phyloP scores from a whole-genome alignment of 1,139 yeast species.

The Eremothecium coryli region DNA sequence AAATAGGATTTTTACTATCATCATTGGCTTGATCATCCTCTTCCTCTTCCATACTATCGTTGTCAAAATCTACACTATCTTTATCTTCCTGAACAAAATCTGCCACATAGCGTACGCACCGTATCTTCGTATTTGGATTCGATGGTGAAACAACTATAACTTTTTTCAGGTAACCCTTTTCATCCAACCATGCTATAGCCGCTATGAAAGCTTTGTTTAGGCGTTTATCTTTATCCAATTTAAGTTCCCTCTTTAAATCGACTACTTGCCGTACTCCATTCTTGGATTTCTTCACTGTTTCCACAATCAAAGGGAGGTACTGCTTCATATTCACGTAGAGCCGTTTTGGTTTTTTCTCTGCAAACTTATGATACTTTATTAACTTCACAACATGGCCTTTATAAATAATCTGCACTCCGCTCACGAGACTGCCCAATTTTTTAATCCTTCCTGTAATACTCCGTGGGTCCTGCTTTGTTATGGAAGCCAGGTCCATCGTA shows the following conservation, averaged over 20 bases:
- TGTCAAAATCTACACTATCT: conserved; percentile 23
- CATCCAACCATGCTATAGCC: conserved; percentile 43
- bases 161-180: conserved; percentile 46
- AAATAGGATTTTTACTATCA: conserved; percentile 22
- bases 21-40: conserved; percentile 31
- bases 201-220: conserved; percentile 44
- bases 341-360: conserved; percentile 15
- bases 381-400: conserved; percentile 44
- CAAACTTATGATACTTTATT: conserved; percentile 40
- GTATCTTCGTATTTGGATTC: conserved; percentile 37
- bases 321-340: conserved; percentile 34
- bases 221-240: conserved; percentile 40
- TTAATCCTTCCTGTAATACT: conserved; percentile 57
- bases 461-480: conserved; percentile 62
- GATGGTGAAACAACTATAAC: conserved; percentile 48
- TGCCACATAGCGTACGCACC: conserved; percentile 51
- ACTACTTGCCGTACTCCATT: conserved; percentile 56
- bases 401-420: conserved; percentile 35
- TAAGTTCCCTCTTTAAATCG: conserved; percentile 57
- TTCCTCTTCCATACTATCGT: conserved; percentile 27
- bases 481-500: conserved; percentile 45
- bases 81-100: conserved; percentile 35
- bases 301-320: conserved; percentile 39
- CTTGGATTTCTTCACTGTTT: conserved; percentile 53
- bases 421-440: conserved; percentile 41